A percentile compares a stretch with the other conserved stretches of the same genome.
These are phyloP conservation scores for Phytopythium chamaehyphon DNA, from an alignment of 352 stramenopile species.

Conservation along the genomic window DNA sequence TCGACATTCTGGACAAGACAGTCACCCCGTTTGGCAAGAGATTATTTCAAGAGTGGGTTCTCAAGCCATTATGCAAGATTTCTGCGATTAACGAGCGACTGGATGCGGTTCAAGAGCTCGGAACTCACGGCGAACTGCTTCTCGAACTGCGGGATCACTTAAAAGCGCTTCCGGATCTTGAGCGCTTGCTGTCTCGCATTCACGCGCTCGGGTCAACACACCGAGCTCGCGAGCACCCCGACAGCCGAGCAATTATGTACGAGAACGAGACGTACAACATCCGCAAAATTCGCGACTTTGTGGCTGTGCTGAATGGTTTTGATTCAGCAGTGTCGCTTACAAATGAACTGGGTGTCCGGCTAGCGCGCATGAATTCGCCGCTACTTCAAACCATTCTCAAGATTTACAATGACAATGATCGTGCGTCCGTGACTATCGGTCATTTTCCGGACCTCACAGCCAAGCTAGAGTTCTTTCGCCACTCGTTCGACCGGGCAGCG, in stretches of 20 bases:
- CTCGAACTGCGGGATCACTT: conserved; percentile 85
- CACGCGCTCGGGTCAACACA: conserved; percentile 92
- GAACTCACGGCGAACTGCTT: conserved; percentile 58
- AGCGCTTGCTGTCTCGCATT: conserved; percentile 94
- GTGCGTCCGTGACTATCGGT: conserved; percentile 14
- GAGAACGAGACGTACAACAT: conserved; percentile 96
- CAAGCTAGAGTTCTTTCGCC: conserved; percentile 94
- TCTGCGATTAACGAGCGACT: conserved; percentile 94
- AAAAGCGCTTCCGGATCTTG: conserved; percentile 93
- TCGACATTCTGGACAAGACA: conserved; percentile 87
- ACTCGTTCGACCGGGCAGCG: conserved; percentile 94
- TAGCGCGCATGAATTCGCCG: conserved; percentile 51
- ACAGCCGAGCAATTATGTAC: conserved; percentile 97
- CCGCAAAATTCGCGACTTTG: conserved; percentile 94
- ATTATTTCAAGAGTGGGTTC: conserved; percentile 96
- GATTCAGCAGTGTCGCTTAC: conserved; percentile 75
- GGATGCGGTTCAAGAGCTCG: conserved; percentile 95
- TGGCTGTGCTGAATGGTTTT: conserved; percentile 91
- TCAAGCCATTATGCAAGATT: conserved; percentile 94
- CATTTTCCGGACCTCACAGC: conserved; percentile 90
- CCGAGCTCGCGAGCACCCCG: conserved; percentile 88
- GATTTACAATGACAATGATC: conserved; percentile 8
- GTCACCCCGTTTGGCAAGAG: conserved; percentile 94
- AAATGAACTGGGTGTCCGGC: conserved; percentile 72
- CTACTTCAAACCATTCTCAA: conserved; percentile 58